phyloP scores from a whole-genome alignment of 75 land plant genomes.

The Picea sitchensis region DNA sequence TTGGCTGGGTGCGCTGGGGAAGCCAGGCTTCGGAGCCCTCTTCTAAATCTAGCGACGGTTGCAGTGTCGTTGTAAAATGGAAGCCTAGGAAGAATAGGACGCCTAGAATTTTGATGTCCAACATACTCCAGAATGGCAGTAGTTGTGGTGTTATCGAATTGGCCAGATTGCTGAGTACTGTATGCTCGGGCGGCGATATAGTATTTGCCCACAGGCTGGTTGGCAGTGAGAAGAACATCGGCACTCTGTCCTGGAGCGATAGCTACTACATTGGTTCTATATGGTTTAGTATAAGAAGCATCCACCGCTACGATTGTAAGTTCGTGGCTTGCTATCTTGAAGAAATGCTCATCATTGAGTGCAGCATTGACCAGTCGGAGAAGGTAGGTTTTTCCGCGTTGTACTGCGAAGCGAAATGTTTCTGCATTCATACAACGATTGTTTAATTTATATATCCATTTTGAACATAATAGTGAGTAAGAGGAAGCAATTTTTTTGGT shows the following conservation, averaged over 20 bases:
- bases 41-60: neutral
- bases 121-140: slow-evolving; percentile 36
- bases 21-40: neutral
- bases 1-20: neutral
- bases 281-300: slow-evolving; percentile 47
- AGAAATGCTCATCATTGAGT: slow-evolving; percentile 41
- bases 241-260: slow-evolving; percentile 66
- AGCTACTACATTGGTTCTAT: slow-evolving; percentile 25
- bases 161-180: slow-evolving; percentile 12
- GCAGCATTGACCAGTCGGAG: slow-evolving; percentile 48
- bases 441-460: no score
- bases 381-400: slow-evolving; percentile 29
- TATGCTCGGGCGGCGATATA: slow-evolving; percentile 28
- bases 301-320: slow-evolving; percentile 34
- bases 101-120: neutral
- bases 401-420: slow-evolving; percentile 31
- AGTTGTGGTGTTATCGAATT: slow-evolving; percentile 41
- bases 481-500: no score
- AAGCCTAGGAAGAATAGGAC: neutral
- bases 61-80: neutral
- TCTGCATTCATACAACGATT: slow-evolving; percentile 21
- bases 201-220: slow-evolving; percentile 26
- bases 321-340: slow-evolving; percentile 39
- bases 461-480: no score
- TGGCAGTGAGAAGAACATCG: slow-evolving; percentile 44